A percentile compares a stretch with the other conserved stretches of the same genome.
Conservation (phyloP, 1,139 yeast genomes). For the Sugiyamaella neomexicana region DNA sequence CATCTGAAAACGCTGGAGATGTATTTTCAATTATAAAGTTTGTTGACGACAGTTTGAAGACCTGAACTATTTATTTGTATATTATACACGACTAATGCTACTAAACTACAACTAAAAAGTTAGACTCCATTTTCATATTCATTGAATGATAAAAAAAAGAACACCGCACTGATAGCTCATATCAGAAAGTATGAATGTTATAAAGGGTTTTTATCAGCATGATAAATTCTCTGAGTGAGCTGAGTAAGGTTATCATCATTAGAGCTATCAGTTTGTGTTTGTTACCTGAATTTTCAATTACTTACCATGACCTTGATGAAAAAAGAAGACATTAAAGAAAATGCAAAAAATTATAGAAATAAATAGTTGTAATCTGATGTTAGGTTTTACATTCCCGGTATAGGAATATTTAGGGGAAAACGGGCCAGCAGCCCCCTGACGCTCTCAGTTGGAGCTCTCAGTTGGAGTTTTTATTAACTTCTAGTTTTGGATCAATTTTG, state of each 20-base stretch:
- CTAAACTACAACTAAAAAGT: background rate
- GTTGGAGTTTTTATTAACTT: too few relatives aligned
- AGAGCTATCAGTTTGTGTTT: background rate
- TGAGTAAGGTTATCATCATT: conserved; percentile 28
- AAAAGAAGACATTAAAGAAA: background rate
- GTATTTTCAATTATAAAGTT: conserved; percentile 8
- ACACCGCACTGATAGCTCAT: background rate
- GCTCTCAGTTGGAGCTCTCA: too few relatives aligned
- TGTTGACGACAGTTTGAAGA: conserved; percentile 1
- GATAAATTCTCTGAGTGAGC: conserved; percentile 30
- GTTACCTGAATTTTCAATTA: background rate
- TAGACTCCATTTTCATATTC: background rate
- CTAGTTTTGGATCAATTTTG: too few relatives aligned
- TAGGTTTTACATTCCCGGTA: conserved; percentile 8
- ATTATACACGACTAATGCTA: background rate
- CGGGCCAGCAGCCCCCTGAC: background rate
- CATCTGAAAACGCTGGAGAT: conserved; percentile 13
- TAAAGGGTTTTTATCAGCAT: conserved; percentile 20
- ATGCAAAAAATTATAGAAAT: background rate
- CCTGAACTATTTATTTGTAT: background rate
- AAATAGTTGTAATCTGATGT: conserved; percentile 9
- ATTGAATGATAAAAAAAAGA: background rate
- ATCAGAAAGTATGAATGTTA: conserved; percentile 14
- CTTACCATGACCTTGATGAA: conserved; percentile 2
- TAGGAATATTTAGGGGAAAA: conserved; percentile 10